Percentiles rank a stretch among this genome's conserved stretches.
phyloP scores from a whole-genome alignment of 306 rosid species.

The Spatholobus suberectus region DNA sequence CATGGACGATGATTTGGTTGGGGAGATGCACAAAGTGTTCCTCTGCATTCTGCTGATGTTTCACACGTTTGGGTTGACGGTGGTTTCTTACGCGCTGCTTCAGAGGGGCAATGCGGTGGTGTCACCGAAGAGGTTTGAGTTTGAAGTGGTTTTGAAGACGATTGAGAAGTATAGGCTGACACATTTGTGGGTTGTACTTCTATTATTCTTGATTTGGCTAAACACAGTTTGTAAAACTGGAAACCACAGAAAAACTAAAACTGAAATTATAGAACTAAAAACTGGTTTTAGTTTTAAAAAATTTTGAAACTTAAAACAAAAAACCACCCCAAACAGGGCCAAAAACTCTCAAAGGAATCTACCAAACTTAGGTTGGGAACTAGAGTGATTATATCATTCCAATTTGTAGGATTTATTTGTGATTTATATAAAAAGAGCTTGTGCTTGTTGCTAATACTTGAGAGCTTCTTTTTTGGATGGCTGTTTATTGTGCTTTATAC shows the following conservation, averaged over 20 bases:
- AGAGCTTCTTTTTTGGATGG: neutral
- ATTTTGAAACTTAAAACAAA: neutral
- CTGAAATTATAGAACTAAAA: no score
- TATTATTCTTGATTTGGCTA: neutral
- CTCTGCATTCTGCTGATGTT: neutral
- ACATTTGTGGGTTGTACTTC: neutral
- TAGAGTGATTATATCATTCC: slow-evolving; percentile 11
- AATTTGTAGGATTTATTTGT: neutral
- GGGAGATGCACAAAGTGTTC: neutral
- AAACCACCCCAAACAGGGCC: no score
- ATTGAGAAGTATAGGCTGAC: neutral
- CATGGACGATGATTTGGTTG: neutral
- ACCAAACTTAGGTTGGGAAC: neutral
- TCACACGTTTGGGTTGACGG: neutral
- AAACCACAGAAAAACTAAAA: no score
- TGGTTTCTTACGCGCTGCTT: neutral
- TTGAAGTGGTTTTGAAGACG: neutral
- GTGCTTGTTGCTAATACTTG: slow-evolving; percentile 16
- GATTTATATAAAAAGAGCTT: slow-evolving; percentile 5
- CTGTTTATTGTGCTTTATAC: neutral
- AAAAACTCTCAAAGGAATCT: neutral
- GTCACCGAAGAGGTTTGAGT: neutral
- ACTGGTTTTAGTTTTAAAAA: no score
- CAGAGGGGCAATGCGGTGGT: neutral
- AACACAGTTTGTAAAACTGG: neutral